These are phyloP conservation scores for Nemania abortiva DNA, from an alignment of 2,329 filamentous ascomycete species.

Conservation along the genomic window DNA sequence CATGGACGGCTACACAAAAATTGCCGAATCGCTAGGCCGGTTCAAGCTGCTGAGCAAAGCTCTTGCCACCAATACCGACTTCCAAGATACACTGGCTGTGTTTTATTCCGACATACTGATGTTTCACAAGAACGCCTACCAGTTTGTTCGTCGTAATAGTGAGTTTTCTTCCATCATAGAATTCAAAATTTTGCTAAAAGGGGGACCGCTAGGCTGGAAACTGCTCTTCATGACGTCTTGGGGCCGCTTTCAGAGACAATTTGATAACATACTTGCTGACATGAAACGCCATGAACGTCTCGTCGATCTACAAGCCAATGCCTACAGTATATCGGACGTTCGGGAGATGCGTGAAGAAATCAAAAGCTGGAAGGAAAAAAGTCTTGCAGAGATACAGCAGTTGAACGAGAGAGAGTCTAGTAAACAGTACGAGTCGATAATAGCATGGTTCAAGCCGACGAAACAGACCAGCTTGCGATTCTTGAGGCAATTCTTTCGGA, in stretches of 20 bases:
- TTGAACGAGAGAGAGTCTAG: constrained; percentile 43
- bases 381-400: constrained; percentile 36
- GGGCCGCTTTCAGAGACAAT: constrained; percentile 53
- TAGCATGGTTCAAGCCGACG: constrained; percentile 49
- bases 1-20: constrained; percentile 53
- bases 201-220: constrained; percentile 49
- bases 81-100: constrained; percentile 57
- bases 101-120: constrained; percentile 62
- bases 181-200: neutral
- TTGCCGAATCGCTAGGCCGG: constrained; percentile 54
- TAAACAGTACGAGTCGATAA: constrained; percentile 45
- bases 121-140: constrained; percentile 61
- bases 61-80: constrained; percentile 50
- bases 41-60: constrained; percentile 53
- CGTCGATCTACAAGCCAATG: constrained; percentile 51
- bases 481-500: constrained; percentile 47
- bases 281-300: constrained; percentile 49
- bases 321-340: constrained; percentile 46
- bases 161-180: neutral
- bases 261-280: constrained; percentile 52
- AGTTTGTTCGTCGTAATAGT: constrained; percentile 57
- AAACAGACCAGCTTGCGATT: constrained; percentile 49
- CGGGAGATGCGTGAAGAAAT: constrained; percentile 44
- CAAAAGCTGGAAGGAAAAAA: constrained; percentile 44
- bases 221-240: constrained; percentile 53